Evolutionary conservation across 2,329 filamentous ascomycete genomes (phyloP).

Genomic region (Lasiodiplodia sp.): DNA sequence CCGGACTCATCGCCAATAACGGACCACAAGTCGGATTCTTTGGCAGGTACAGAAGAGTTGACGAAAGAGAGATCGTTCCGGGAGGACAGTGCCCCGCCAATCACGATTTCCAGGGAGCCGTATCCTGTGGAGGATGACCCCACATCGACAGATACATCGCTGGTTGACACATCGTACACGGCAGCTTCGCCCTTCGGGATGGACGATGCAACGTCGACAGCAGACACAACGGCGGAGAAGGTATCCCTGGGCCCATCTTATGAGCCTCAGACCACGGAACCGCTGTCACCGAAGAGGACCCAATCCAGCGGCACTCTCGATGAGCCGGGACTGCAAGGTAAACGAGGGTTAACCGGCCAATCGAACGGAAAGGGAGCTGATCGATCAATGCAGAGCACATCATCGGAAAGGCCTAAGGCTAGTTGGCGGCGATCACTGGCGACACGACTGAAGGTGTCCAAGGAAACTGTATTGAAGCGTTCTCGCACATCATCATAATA

Average conservation of each 20-base stretch:
- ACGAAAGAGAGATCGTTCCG: background rate
- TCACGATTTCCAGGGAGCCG: slow-evolving; percentile 21
- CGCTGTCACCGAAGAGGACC: background rate
- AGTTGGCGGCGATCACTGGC: slow-evolving; percentile 21
- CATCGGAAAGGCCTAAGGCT: slow-evolving; percentile 5
- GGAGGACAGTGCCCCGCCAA: slow-evolving; percentile 9
- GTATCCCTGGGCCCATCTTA: background rate
- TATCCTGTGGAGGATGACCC: slow-evolving; percentile 8
- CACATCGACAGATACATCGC: slow-evolving; percentile 15
- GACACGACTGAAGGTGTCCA: slow-evolving; percentile 19
- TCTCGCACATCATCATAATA: background rate
- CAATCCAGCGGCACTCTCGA: slow-evolving; percentile 11
- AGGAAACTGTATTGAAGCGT: slow-evolving; percentile 13
- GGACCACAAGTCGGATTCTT: background rate
- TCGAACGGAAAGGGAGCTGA: slow-evolving; percentile 10
- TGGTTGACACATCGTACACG: slow-evolving; percentile 7
- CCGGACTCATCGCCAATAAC: background rate
- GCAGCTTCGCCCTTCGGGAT: background rate
- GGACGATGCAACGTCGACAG: background rate
- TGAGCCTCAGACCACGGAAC: background rate
- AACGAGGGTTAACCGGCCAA: background rate
- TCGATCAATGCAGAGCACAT: slow-evolving; percentile 16
- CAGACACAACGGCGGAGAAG: background rate
- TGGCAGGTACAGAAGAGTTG: background rate
- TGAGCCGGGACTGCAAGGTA: slow-evolving; percentile 13